Percentiles rank a stretch among this genome's conserved stretches.
phyloP scores from a whole-genome alignment of 1,139 yeast genomes.

The Debaryomyces coudertii region DNA sequence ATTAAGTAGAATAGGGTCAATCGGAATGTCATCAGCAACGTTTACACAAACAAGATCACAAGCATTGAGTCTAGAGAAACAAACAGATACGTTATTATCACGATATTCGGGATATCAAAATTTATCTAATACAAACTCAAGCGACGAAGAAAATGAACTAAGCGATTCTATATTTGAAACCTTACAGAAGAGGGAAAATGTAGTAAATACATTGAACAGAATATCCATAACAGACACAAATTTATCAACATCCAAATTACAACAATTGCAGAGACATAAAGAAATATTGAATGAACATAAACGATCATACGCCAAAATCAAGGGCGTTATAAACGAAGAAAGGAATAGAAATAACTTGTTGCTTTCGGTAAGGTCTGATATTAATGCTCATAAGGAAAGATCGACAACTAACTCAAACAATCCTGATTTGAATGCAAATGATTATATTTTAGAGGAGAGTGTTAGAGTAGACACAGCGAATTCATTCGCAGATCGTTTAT shows the following conservation, averaged over 20 bases:
- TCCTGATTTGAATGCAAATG: conserved; percentile 50
- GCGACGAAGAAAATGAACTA: conserved; percentile 61
- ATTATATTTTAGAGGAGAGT: conserved; percentile 78
- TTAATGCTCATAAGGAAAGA: conserved; percentile 58
- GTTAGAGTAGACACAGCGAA: conserved; percentile 74
- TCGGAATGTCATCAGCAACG: conserved; percentile 39
- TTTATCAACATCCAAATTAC: conserved; percentile 73
- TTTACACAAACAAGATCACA: conserved; percentile 45
- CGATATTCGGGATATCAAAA: conserved; percentile 38
- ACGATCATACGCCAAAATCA: conserved; percentile 61
- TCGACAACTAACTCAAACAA: conserved; percentile 23
- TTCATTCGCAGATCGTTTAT: conserved; percentile 73
- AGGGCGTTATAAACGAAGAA: conserved; percentile 65
- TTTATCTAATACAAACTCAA: conserved; percentile 25
- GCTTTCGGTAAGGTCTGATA: conserved; percentile 76
- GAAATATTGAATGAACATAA: conserved; percentile 76
- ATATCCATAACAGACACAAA: conserved; percentile 59
- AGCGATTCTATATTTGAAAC: conserved; percentile 52
- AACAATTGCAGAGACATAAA: conserved; percentile 81
- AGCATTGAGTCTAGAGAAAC: conserved; percentile 45
- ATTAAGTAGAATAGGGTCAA: background rate
- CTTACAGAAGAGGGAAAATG: conserved; percentile 37
- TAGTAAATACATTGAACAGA: conserved; percentile 38
- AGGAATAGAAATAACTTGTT: conserved; percentile 75
- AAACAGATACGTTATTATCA: conserved; percentile 43